Conservation (phyloP, 1,139 yeast species). For the Maudiozyma humilis region DNA sequence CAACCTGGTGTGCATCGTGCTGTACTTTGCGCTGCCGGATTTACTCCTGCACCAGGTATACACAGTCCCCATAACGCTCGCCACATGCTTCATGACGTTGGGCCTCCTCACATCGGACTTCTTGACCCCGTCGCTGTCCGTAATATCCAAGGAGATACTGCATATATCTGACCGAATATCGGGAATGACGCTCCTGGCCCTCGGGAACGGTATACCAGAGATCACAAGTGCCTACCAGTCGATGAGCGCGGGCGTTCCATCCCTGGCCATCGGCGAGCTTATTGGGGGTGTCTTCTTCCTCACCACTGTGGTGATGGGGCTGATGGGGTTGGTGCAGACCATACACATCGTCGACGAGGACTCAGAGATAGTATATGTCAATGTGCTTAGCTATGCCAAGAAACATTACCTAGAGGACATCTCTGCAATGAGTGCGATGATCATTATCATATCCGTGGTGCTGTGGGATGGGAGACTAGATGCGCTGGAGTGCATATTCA, state of each 20-base stretch:
- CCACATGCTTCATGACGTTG: constrained; percentile 22
- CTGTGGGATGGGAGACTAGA: constrained; percentile 20
- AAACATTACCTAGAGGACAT: constrained; percentile 22
- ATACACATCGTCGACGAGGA: constrained; percentile 5
- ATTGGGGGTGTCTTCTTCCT: constrained; percentile 52
- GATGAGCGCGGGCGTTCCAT: constrained; percentile 55
- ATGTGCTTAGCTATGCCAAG: constrained; percentile 15
- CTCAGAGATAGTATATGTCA: neutral
- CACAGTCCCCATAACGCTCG: constrained; percentile 11
- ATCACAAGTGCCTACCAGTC: constrained; percentile 79
- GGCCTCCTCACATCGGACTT: constrained; percentile 29
- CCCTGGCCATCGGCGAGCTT: constrained; percentile 80
- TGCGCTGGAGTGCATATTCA: constrained; percentile 22
- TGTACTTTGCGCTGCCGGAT: neutral
- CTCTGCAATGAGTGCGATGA: constrained; percentile 18
- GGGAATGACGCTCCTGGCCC: constrained; percentile 79
- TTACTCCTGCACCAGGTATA: constrained; percentile 2
- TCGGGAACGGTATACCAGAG: constrained; percentile 93
- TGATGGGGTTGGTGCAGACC: constrained; percentile 18
- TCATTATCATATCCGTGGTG: constrained; percentile 13
- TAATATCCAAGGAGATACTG: constrained; percentile 32
- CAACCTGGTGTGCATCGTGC: constrained; percentile 2
- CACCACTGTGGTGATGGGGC: constrained; percentile 26
- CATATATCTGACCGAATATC: constrained; percentile 70
- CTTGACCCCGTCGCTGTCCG: constrained; percentile 27